Conservation (phyloP, 345 rosid species). For the Dimocarpus longan region DNA sequence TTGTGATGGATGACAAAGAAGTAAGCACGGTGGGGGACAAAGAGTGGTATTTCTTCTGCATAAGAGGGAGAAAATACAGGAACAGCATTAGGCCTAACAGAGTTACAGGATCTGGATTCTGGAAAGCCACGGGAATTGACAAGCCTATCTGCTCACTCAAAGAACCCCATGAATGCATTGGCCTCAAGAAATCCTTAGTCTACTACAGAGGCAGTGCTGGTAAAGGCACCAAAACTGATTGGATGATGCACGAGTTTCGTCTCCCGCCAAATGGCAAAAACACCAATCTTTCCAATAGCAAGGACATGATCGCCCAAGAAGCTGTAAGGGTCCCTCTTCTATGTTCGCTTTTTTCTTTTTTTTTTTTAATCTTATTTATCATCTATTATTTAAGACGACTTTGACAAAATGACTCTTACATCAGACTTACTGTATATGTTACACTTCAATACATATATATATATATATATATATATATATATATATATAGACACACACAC, state of each 20-base stretch:
- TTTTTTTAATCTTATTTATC: no score
- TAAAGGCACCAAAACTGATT: conserved; percentile 84
- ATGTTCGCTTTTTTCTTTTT: not conserved
- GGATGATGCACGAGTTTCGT: conserved; percentile 96
- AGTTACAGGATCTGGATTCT: conserved; percentile 82
- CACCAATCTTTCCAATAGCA: not conserved
- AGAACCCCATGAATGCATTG: conserved; percentile 53
- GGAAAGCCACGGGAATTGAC: conserved; percentile 93
- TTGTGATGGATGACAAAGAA: conserved; percentile 31
- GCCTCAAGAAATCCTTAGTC: conserved; percentile 81
- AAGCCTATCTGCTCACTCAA: conserved; percentile 53
- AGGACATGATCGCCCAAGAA: conserved; percentile 35
- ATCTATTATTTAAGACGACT: no score
- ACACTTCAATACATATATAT: no score
- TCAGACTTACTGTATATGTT: no score
- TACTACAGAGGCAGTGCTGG: conserved; percentile 79
- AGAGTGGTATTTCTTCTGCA: conserved; percentile 80
- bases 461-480: no score
- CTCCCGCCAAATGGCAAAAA: conserved; percentile 44
- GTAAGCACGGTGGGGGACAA: conserved; percentile 55
- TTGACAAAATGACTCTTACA: no score
- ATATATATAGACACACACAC: no score
- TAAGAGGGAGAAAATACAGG: conserved; percentile 77
- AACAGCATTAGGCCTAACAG: conserved; percentile 83
- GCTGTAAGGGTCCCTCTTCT: conserved; percentile 52